phyloP scores from a whole-genome alignment of 2,329 filamentous ascomycete genomes.

The Colletotrichum chlorophyti region DNA sequence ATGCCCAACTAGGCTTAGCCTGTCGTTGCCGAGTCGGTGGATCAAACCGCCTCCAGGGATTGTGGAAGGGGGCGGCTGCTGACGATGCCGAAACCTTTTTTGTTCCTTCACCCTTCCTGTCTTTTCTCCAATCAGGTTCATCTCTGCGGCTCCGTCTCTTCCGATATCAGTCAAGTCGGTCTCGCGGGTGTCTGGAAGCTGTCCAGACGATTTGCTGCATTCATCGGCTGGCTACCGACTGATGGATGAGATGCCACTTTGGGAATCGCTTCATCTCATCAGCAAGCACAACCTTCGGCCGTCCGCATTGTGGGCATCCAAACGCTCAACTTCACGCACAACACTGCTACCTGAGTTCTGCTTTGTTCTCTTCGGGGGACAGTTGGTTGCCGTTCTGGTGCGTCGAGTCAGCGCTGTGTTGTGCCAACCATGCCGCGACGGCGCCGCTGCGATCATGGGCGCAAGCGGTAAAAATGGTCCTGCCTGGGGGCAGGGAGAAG shows the following conservation, averaged over 20 bases:
- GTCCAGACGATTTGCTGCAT: constrained; percentile 11
- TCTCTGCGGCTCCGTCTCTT: constrained; percentile 6
- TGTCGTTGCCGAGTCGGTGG: constrained; percentile 11
- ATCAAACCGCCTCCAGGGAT: constrained; percentile 30
- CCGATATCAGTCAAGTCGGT: constrained; percentile 1
- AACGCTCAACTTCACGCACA: neutral
- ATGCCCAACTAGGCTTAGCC: constrained; percentile 8
- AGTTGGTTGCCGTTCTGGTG: too few relatives aligned
- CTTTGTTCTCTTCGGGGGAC: too few relatives aligned
- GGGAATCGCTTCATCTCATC: constrained; percentile 17
- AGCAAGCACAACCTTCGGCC: neutral
- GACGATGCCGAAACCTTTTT: constrained; percentile 28
- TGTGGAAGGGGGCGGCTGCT: constrained; percentile 25
- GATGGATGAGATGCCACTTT: neutral
- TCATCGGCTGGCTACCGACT: neutral
- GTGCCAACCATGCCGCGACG: neutral
- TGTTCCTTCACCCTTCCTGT: neutral
- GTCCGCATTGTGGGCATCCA: neutral
- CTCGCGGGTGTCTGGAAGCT: neutral
- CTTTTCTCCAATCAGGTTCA: neutral
- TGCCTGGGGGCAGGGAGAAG: constrained; percentile 5
- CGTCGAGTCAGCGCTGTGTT: constrained; percentile 16
- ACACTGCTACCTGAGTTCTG: too few relatives aligned
- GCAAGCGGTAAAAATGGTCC: too few relatives aligned
- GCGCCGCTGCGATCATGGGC: neutral